Conservation (phyloP, 768 basidiomycete genomes). For the Serendipita sp. region DNA sequence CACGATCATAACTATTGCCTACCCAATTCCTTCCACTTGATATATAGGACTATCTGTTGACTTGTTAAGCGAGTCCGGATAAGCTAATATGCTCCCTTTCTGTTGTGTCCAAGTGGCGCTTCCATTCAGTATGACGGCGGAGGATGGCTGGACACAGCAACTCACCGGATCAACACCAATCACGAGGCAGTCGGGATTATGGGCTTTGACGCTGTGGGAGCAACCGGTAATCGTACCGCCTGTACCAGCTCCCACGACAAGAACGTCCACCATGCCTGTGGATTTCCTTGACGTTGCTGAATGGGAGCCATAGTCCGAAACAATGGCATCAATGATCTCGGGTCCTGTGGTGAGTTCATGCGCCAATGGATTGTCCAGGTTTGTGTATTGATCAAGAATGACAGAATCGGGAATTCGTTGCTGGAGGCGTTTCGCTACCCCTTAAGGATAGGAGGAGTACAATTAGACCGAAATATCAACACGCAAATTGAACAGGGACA, state of each 20-base stretch:
- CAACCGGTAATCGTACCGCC: slow-evolving; percentile 91
- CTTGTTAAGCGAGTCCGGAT: slow-evolving; percentile 47
- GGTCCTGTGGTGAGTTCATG: slow-evolving; percentile 84
- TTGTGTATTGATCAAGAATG: slow-evolving; percentile 75
- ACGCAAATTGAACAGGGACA: slow-evolving; percentile 21
- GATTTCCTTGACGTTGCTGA: slow-evolving; percentile 42
- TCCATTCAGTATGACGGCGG: not conserved
- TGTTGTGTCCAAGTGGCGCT: slow-evolving; percentile 16
- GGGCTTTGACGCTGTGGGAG: slow-evolving; percentile 62
- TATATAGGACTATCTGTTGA: slow-evolving; percentile 40
- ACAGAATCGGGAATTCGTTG: slow-evolving; percentile 67
- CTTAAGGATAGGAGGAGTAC: slow-evolving; percentile 25
- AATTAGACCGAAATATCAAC: slow-evolving; percentile 74
- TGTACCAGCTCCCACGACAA: slow-evolving; percentile 82
- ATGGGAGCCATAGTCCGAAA: slow-evolving; percentile 31
- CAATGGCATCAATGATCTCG: slow-evolving; percentile 74
- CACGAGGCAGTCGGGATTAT: slow-evolving; percentile 50
- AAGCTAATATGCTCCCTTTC: slow-evolving; percentile 79
- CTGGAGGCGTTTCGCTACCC: slow-evolving; percentile 64
- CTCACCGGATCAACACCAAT: slow-evolving; percentile 86
- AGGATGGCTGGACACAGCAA: slow-evolving; percentile 9
- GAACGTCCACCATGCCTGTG: slow-evolving; percentile 59
- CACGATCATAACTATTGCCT: slow-evolving; percentile 9
- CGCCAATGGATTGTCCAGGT: slow-evolving; percentile 67
- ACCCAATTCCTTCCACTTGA: slow-evolving; percentile 87